A percentile compares a stretch with the other conserved stretches of the same genome.
Evolutionary conservation across 1,284 basidiomycete species (phyloP).

Genomic region (Ceratobasidium sp.): DNA sequence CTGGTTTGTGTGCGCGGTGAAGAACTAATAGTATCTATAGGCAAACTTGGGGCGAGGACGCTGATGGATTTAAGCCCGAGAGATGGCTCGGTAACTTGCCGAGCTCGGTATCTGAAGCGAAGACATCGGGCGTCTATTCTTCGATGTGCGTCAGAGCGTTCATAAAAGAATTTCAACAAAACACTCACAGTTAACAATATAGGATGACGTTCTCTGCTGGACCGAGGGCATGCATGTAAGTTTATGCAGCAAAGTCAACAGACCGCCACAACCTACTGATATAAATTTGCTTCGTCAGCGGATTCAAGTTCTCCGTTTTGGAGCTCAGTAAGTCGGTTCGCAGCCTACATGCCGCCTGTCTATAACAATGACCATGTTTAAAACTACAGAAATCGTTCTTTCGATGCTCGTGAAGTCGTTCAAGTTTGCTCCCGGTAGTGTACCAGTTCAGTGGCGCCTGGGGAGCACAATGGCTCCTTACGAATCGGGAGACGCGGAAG

Average conservation of each 20-base stretch:
- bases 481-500: not conserved
- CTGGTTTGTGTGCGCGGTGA: too few relatives aligned
- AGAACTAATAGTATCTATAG: not conserved
- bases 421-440: not conserved
- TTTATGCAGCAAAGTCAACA: not conserved
- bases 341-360: not conserved
- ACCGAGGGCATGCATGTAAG: slow-evolving; percentile 25
- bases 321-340: slow-evolving; percentile 21
- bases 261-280: too few relatives aligned
- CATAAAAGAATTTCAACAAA: not conserved
- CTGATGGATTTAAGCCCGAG: slow-evolving; percentile 1
- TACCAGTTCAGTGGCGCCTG: not conserved
- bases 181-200: not conserved
- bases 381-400: slow-evolving; percentile 5
- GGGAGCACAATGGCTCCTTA: slow-evolving; percentile 12
- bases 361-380: not conserved
- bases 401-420: slow-evolving; percentile 6
- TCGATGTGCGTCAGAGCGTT: slow-evolving; percentile 17
- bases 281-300: not conserved
- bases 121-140: slow-evolving; percentile 19
- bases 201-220: slow-evolving; percentile 36
- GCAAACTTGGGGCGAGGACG: slow-evolving; percentile 35
- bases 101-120: not conserved
- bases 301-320: slow-evolving; percentile 29
- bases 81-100: not conserved